Evolutionary conservation across 805 yeast species (phyloP).

Genomic region (Zygoascus bituminiphila): DNA sequence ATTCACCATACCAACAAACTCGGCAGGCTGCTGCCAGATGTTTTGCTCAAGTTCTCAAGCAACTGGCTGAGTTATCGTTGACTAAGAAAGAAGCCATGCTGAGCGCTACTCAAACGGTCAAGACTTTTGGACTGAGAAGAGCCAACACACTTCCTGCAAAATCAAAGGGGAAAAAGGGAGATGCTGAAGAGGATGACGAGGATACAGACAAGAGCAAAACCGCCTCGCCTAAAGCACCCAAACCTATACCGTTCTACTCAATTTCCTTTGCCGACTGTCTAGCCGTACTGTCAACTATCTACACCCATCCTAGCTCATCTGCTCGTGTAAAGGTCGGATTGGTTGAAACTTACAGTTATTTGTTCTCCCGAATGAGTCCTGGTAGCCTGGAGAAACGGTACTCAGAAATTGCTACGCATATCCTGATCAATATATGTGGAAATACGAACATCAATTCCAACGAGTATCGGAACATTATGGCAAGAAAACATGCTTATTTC

Average conservation of each 20-base stretch:
- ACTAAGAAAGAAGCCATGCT: slow-evolving; percentile 10
- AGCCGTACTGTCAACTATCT: slow-evolving; percentile 14
- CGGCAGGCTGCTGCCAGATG: slow-evolving; percentile 26
- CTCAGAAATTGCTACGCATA: slow-evolving; percentile 14
- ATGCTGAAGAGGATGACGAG: slow-evolving; percentile 13
- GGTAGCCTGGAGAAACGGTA: slow-evolving; percentile 19
- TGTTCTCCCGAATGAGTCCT: slow-evolving; percentile 15
- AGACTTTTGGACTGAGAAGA: background rate
- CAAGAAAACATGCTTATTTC: slow-evolving; percentile 20
- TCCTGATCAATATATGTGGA: slow-evolving; percentile 17
- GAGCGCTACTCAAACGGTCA: slow-evolving; percentile 4
- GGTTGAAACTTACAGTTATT: slow-evolving; percentile 18
- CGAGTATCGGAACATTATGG: slow-evolving; percentile 15
- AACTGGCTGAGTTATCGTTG: slow-evolving; percentile 9
- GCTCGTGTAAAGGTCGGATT: slow-evolving; percentile 21
- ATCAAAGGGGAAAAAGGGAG: slow-evolving; percentile 6
- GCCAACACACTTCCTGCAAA: background rate
- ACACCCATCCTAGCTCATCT: slow-evolving; percentile 15
- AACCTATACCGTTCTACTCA: slow-evolving; percentile 12
- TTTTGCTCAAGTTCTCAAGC: slow-evolving; percentile 22
- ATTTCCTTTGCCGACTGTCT: slow-evolving; percentile 20
- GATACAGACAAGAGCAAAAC: slow-evolving; percentile 5
- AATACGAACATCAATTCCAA: slow-evolving; percentile 10
- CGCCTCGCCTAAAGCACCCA: slow-evolving; percentile 8
- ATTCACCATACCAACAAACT: slow-evolving; percentile 17